Conservation (phyloP, 2,329 filamentous ascomycete genomes). For the Exophiala sideris region DNA sequence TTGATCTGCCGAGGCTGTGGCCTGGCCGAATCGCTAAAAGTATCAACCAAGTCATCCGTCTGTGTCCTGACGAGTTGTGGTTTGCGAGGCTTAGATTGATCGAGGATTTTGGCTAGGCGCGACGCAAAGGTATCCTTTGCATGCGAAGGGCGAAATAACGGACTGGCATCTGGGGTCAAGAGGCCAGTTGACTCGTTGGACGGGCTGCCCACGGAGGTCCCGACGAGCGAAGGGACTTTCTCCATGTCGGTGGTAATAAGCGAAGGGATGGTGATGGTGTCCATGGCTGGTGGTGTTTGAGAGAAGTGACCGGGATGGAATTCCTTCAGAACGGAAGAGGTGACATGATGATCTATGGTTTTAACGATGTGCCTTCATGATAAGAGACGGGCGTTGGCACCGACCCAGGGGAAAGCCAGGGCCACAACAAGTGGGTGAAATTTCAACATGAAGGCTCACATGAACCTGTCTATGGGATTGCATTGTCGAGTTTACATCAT, state of each 20-base stretch:
- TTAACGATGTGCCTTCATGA: background rate
- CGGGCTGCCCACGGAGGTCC: slow-evolving; percentile 15
- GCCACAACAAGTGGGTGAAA: background rate
- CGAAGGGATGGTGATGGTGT: no score
- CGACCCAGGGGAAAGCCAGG: background rate
- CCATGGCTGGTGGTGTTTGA: no score
- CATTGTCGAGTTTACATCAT: slow-evolving; percentile 6
- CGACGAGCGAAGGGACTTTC: slow-evolving; percentile 17
- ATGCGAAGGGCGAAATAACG: slow-evolving; percentile 13
- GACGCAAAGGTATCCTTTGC: slow-evolving; percentile 14
- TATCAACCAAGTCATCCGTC: slow-evolving; percentile 5
- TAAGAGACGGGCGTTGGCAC: background rate
- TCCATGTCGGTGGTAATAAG: slow-evolving; percentile 5
- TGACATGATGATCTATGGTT: no score
- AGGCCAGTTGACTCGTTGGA: slow-evolving; percentile 17
- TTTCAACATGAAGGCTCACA: background rate
- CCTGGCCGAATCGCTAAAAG: background rate
- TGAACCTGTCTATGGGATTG: background rate
- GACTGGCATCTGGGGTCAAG: slow-evolving; percentile 15
- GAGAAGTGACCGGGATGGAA: no score
- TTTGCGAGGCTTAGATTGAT: slow-evolving; percentile 7
- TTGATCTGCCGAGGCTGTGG: slow-evolving; percentile 22
- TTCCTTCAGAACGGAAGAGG: no score
- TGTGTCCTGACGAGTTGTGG: background rate
- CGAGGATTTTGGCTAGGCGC: slow-evolving; percentile 10